Conservation (phyloP, 148 eudicot species). For the Rheum nobile region DNA sequence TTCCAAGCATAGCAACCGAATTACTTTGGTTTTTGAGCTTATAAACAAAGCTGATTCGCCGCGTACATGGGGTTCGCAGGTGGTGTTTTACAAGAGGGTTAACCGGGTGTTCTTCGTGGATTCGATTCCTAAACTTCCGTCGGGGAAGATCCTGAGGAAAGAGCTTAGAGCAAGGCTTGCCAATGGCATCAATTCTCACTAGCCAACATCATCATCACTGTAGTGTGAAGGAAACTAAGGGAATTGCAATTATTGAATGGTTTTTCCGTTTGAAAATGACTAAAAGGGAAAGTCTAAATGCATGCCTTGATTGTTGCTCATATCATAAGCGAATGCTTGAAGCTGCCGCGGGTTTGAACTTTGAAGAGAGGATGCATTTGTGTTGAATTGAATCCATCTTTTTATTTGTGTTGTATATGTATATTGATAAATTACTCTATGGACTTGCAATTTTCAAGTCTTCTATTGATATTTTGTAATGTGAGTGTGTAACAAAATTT, state of each 20-base stretch:
- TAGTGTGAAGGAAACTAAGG: too few species aligned
- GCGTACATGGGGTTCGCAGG: constrained; percentile 20
- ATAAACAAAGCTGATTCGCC: too few species aligned
- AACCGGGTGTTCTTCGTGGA: constrained; percentile 59
- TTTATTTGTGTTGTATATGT: not conserved
- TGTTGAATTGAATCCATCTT: not conserved
- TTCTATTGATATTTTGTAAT: not conserved
- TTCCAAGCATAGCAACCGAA: too few species aligned
- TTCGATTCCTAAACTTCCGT: constrained; percentile 74
- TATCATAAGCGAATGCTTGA: not conserved
- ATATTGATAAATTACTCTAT: not conserved
- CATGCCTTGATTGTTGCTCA: not conserved
- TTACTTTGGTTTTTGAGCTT: too few species aligned
- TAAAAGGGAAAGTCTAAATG: not conserved
- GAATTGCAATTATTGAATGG: not conserved
- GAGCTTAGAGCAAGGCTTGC: constrained; percentile 78
- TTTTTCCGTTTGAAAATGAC: not conserved
- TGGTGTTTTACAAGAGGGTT: constrained; percentile 78
- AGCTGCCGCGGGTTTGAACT: too few species aligned
- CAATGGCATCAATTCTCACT: constrained; percentile 24
- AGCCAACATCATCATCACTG: not conserved
- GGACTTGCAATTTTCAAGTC: not conserved
- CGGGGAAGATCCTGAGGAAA: constrained; percentile 89
- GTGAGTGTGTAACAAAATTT: not conserved
- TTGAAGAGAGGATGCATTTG: not conserved